These are phyloP conservation scores for Neonectria magnoliae DNA, from an alignment of 2,329 filamentous ascomycete species.

Conservation along the genomic window DNA sequence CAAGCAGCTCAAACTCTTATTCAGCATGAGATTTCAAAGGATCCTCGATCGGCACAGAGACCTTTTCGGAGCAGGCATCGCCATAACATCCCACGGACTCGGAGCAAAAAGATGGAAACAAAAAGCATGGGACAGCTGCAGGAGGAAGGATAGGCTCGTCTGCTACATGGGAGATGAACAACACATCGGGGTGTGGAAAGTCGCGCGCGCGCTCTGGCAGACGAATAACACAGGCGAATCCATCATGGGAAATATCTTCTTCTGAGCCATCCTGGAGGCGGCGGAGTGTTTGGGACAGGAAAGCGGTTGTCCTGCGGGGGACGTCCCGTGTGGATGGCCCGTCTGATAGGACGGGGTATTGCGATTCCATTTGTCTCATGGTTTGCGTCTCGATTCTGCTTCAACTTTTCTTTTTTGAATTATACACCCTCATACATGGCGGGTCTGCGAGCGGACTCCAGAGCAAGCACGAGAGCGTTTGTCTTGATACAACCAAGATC, in stretches of 20 bases:
- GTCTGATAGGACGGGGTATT: conserved; percentile 34
- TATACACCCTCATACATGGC: conserved; percentile 45
- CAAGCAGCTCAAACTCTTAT: conserved; percentile 35
- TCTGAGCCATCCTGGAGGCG: conserved; percentile 21
- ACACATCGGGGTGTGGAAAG: conserved; percentile 27
- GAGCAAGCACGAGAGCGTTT: conserved; percentile 43
- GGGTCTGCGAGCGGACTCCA: conserved; percentile 47
- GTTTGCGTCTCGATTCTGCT: conserved; percentile 40
- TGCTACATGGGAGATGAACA: conserved; percentile 33
- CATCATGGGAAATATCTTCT: conserved; percentile 22
- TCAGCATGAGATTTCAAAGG: conserved; percentile 36
- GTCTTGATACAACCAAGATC: conserved; percentile 45
- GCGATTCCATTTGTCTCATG: conserved; percentile 46
- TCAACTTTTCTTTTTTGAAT: conserved; percentile 44
- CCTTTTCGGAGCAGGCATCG: conserved; percentile 42
- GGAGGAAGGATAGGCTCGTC: conserved; percentile 37
- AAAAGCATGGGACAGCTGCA: conserved; percentile 36
- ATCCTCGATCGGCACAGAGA: conserved; percentile 30
- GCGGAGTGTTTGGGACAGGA: conserved; percentile 22
- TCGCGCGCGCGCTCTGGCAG: conserved; percentile 27
- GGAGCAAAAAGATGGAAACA: conserved; percentile 45
- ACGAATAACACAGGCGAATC: conserved; percentile 22
- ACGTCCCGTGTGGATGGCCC: conserved; percentile 32
- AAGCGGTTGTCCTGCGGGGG: conserved; percentile 26
- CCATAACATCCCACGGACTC: conserved; percentile 47